A percentile compares a stretch with the other conserved stretches of the same genome.
Evolutionary conservation across 176 grass and related monocot species (phyloP).

Genomic region (Cymbopogon citratus): DNA sequence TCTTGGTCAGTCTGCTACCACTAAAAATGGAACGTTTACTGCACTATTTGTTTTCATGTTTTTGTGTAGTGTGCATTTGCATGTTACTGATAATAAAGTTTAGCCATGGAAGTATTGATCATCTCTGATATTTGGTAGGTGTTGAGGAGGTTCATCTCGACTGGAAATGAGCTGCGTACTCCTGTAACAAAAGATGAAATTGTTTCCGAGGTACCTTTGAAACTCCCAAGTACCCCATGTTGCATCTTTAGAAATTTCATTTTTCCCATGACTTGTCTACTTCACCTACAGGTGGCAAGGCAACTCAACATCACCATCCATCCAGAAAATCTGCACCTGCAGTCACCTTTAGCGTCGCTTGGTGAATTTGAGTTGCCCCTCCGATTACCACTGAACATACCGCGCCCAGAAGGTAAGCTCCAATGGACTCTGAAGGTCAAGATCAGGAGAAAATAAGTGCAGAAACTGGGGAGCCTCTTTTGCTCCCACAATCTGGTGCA

Average conservation of each 20-base stretch:
- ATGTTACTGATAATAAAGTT: constrained; percentile 3
- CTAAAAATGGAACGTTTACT: neutral
- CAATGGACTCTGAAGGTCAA: constrained; percentile 90
- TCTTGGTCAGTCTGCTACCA: constrained; percentile 58
- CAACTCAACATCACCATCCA: constrained; percentile 75
- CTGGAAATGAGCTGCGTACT: constrained; percentile 53
- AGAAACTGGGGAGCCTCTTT: neutral
- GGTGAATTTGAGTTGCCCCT: constrained; percentile 89
- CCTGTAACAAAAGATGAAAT: constrained; percentile 87
- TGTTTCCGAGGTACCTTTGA: constrained; percentile 55
- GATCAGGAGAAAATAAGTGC: constrained; percentile 65
- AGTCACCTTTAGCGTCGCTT: constrained; percentile 48
- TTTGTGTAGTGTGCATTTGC: neutral
- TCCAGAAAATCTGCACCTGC: constrained; percentile 74
- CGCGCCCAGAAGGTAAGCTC: constrained; percentile 67
- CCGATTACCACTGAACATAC: constrained; percentile 69
- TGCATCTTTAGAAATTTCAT: neutral
- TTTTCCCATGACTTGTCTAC: neutral
- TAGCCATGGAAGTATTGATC: neutral
- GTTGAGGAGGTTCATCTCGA: constrained; percentile 63
- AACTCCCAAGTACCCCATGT: neutral
- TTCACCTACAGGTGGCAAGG: constrained; percentile 58
- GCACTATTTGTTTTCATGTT: neutral
- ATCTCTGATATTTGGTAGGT: constrained; percentile 41
- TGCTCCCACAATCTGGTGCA: too few relatives aligned